Conservation (phyloP, 176 grass and related monocot genomes). For the Canna indica region DNA sequence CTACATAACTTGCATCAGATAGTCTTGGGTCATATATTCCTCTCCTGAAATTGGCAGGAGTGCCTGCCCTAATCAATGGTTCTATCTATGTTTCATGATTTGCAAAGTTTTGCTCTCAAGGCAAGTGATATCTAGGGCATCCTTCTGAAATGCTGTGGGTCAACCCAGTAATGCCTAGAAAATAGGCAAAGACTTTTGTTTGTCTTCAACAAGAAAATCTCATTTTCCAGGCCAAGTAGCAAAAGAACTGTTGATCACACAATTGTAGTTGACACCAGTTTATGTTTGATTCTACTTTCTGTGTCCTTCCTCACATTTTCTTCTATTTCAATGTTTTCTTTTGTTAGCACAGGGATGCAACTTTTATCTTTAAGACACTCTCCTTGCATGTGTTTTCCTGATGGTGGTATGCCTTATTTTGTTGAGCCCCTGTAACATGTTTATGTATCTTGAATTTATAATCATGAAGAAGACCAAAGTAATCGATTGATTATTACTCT, state of each 20-base stretch:
- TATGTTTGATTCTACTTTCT: neutral
- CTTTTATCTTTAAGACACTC: neutral
- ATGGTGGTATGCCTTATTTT: neutral
- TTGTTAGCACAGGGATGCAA: neutral
- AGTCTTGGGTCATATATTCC: constrained; percentile 2
- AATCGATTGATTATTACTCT: no score
- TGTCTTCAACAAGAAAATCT: neutral
- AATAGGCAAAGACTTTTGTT: constrained; percentile 6
- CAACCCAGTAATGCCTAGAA: neutral
- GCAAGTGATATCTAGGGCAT: neutral
- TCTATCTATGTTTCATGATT: constrained; percentile 7
- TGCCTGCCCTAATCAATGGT: neutral
- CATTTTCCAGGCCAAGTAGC: constrained; percentile 1
- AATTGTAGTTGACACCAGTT: neutral
- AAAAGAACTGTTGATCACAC: neutral
- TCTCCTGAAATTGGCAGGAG: neutral
- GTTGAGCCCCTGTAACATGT: neutral
- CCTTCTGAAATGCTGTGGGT: constrained; percentile 4
- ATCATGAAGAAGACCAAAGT: neutral
- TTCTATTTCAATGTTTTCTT: neutral
- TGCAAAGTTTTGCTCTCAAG: constrained; percentile 3
- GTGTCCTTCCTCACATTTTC: neutral
- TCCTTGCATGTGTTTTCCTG: neutral
- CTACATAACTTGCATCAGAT: constrained; percentile 4
- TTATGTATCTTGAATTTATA: neutral